Evolutionary conservation across 2,329 filamentous ascomycete species (phyloP), one percentile per base, ranked within the genome.

Genomic region (Fusarium fujikuroi): DNA sequence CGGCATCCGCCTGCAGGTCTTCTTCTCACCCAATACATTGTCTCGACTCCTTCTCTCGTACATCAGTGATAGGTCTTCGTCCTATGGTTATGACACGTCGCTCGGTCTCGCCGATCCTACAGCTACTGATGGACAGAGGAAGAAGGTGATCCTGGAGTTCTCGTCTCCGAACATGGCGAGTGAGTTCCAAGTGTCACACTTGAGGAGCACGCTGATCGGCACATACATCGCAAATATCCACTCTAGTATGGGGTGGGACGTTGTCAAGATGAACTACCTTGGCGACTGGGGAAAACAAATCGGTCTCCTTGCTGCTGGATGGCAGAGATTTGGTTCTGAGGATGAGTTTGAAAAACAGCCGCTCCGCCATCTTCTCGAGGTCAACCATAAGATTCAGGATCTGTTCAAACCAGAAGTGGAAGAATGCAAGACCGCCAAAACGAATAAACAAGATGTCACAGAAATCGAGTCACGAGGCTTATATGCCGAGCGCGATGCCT

Each of bases 241-340:
- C 75, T 83, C 90, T 72, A 85, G 83, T 15, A 90, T 90, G 68
- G 92, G 91, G 9, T 93, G 90, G 90, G 87, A 93, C 11, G 90
- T 93, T 3, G 81, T 89, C 34, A 86, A 89, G 32, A 88, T 93
- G 84, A 93, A 93, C 80, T 93, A 93, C 76, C 84, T 93, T 0
- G 92, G 92, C 9, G 92, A 94, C 76, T 93, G 92, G 92, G 92
- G 92, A 4, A 92, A 92, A 80, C 90, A 92, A 75, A 91, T 86
- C 23, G 86, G 86, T 42, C 85, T 93, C 1, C 83, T 93, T 34
- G 90, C 90, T 3, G 85, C 92, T 18, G 92, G 91, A 0, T 93
- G 90, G 80, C 84, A 90, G 70, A 86, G 87, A 63, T 93, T 91
- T 72, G 92, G 92, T 4, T 89, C 85, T 9, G 91, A 93, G 73